Evolutionary conservation across 1,284 basidiomycete genomes (phyloP).

Genomic region (Fomes fomentarius): DNA sequence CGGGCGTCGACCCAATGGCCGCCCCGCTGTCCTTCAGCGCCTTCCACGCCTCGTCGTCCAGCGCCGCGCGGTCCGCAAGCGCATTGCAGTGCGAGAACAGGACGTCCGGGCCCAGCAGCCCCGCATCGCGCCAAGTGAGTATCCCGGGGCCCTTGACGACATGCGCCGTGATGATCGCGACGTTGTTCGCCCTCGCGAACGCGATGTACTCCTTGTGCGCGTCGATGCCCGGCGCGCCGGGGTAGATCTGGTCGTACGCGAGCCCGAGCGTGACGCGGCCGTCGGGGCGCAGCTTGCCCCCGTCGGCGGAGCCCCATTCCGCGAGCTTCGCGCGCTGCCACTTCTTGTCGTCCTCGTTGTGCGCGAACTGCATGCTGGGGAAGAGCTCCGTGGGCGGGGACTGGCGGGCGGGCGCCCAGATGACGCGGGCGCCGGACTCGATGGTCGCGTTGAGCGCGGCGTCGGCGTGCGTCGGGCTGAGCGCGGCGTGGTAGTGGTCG

Average conservation of each 20-base stretch:
- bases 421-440: slow-evolving; percentile 35
- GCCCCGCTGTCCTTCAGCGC: slow-evolving; percentile 33
- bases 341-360: slow-evolving; percentile 27
- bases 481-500: slow-evolving; percentile 38
- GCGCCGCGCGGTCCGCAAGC: slow-evolving; percentile 30
- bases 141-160: slow-evolving; percentile 33
- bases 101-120: slow-evolving; percentile 35
- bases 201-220: slow-evolving; percentile 28
- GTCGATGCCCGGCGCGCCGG: slow-evolving; percentile 18
- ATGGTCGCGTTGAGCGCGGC: slow-evolving; percentile 32
- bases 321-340: slow-evolving; percentile 36
- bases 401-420: slow-evolving; percentile 35
- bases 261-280: slow-evolving; percentile 40
- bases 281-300: slow-evolving; percentile 32
- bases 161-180: slow-evolving; percentile 33
- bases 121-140: slow-evolving; percentile 29
- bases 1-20: slow-evolving; percentile 36
- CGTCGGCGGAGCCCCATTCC: slow-evolving; percentile 31
- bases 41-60: slow-evolving; percentile 36
- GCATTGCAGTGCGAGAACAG: slow-evolving; percentile 39
- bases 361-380: slow-evolving; percentile 29
- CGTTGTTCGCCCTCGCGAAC: slow-evolving; percentile 29
- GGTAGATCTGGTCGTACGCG: slow-evolving; percentile 31
- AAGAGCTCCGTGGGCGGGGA: slow-evolving; percentile 30
- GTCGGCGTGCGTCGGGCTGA: slow-evolving; percentile 33